Evolutionary conservation across 139 green algal genomes (phyloP), one percentile per base, ranked within the genome.

Genomic region (Chlorella sp.): DNA sequence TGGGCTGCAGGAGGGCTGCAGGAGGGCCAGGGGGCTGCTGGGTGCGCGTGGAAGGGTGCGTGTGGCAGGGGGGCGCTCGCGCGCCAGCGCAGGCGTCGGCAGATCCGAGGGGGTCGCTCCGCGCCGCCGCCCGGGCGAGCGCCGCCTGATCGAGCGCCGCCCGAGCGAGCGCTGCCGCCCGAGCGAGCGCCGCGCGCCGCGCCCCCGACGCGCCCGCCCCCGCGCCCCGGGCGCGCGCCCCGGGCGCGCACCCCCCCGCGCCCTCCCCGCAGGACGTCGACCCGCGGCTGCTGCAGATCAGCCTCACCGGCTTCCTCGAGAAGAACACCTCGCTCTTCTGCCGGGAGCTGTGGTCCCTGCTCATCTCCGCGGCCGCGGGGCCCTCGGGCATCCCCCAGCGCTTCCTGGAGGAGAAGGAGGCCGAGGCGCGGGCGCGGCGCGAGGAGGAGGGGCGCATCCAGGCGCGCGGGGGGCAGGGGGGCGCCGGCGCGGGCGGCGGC

Each of bases 291-390:
- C 79, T 97, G 74, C 91, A 97, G 61, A 89, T 96, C 41, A 90
- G 91, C 43, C 75, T 98, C 27, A 84, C 90, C 4, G 91, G 90
- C 4, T 98, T 97, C 77, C 81, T 98, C 55, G 93, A 97, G 79
- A 94, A 95, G 76, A 97, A 97, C 72, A 95, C 94, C 25, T 87
- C 67, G 43, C 71, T 95, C 2, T 98, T 98, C 76, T 92, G 93
- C 79, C 87, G 94, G 90, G 93, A 98, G 90, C 87, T 97, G 56
- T 97, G 92, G 93, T 59, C 64, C 17, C 84, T 97, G 82, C 85
- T 97, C 71, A 68, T 87, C 38, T 92, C 83, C 64, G 94, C 94
- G 40, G 80, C 80, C 66, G 51, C 83, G 42, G 93, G 83, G 38
- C 56, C 72, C n/a, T 91, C 70, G 40, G 90, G 91, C 67, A 91